Conservation (phyloP, 2,329 filamentous ascomycete genomes). For the Clonostachys chloroleuca region DNA sequence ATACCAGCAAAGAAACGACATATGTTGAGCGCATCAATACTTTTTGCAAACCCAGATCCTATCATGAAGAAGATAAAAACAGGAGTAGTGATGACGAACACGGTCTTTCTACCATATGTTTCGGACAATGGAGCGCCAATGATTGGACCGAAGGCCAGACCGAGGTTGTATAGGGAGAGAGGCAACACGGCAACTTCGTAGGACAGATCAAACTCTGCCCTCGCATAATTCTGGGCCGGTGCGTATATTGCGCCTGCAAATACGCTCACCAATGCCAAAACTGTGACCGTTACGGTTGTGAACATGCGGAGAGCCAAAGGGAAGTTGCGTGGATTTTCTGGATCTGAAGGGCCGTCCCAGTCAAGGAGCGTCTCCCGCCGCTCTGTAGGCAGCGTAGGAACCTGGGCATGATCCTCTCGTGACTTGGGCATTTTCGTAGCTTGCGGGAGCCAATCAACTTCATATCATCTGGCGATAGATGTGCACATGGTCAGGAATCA, state of each 20-base stretch:
- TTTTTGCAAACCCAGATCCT: conserved; percentile 61
- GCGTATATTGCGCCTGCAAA: conserved; percentile 23
- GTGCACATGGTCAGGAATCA: too few species aligned
- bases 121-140: conserved; percentile 73
- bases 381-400: too few species aligned
- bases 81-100: conserved; percentile 46
- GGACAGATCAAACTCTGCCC: conserved; percentile 8
- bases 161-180: conserved; percentile 17
- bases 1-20: conserved; percentile 65
- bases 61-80: conserved; percentile 71
- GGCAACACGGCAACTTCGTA: conserved; percentile 13
- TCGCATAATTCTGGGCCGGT: conserved; percentile 14
- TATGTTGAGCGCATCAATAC: conserved; percentile 66
- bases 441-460: too few species aligned
- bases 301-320: conserved; percentile 69
- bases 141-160: conserved; percentile 47
- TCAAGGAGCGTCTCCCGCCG: conserved; percentile 3
- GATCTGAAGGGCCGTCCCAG: conserved; percentile 50
- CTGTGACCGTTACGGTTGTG: conserved; percentile 69
- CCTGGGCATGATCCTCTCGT: too few species aligned
- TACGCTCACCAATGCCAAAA: conserved; percentile 56
- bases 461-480: too few species aligned
- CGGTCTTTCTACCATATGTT: conserved; percentile 54
- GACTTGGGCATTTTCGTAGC: too few species aligned
- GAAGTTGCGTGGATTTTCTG: conserved; percentile 81